Percentiles rank a stretch among this genome's conserved stretches.
Conservation (phyloP, 192 early-diverging fungal species). For the Podila verticillata region DNA sequence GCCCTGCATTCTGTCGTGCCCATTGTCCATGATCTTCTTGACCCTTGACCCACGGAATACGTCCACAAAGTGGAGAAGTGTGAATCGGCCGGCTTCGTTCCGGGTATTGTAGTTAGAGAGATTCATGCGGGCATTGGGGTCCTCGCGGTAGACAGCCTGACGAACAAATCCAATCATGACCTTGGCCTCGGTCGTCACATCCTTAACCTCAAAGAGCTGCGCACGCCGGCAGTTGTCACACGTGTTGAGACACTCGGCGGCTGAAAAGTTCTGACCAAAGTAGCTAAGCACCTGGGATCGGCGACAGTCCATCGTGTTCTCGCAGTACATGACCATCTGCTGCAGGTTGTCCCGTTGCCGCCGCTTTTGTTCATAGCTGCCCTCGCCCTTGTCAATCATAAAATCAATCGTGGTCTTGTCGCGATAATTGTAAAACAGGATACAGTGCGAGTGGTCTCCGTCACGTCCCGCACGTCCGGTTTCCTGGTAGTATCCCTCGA, state of each 20-base stretch:
- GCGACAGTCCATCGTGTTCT: slow-evolving; percentile 88
- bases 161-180: slow-evolving; percentile 29
- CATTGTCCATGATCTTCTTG: slow-evolving; percentile 60
- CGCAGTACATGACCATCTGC: slow-evolving; percentile 82
- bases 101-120: slow-evolving; percentile 21
- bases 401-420: slow-evolving; percentile 79
- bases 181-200: slow-evolving; percentile 45
- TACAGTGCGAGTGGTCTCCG: slow-evolving; percentile 83
- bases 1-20: slow-evolving; percentile 59
- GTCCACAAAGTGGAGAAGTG: slow-evolving; percentile 75
- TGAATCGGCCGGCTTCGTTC: slow-evolving; percentile 37
- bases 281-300: slow-evolving; percentile 89
- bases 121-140: slow-evolving; percentile 28
- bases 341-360: slow-evolving; percentile 70
- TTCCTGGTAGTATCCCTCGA: slow-evolving; percentile 98
- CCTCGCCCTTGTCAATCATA: slow-evolving; percentile 88
- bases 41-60: slow-evolving; percentile 77
- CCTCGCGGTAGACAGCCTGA: slow-evolving; percentile 32
- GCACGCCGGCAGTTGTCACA: slow-evolving; percentile 86
- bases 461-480: slow-evolving; percentile 96
- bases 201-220: slow-evolving; percentile 32
- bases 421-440: slow-evolving; percentile 81
- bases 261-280: slow-evolving; percentile 88
- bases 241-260: slow-evolving; percentile 69
- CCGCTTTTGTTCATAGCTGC: slow-evolving; percentile 84